Evolutionary conservation across 257 asterid genomes (phyloP), one percentile per base, ranked within the genome.

Genomic region (Schizonepeta tenuifolia): DNA sequence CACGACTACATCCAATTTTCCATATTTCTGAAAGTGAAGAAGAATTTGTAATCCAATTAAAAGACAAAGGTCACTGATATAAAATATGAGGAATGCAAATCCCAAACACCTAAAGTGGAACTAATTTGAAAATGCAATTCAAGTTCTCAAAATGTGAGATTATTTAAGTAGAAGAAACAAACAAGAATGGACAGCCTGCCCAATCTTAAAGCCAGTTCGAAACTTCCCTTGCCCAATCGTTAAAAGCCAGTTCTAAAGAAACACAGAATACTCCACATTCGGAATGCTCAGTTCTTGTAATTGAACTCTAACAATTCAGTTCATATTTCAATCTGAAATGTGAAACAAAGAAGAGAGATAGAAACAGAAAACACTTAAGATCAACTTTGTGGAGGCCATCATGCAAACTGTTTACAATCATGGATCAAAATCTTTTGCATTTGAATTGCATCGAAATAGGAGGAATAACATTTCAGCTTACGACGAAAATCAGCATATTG

Each of bases 1-100:
- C 79, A 93, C 96, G 20, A 91, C 36, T 31, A 93, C 88, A 33
- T 93, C 96, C 69, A 93, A 74, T 74, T 86, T 89, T 54, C 97
- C 96, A 77, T 86, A 93, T 86, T 84, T 93, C 96, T 93, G 86
- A 20, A 77, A 70, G 49, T 36, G 8, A 73, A 74, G 53, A 26
- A 55, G 49, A 41, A 55, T 63, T 65, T 24, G 8, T 11, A 40
- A 0, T 26, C 49, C 67, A 47, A 49, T 24, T 18, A 6, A 57
- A 11, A 58, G 17, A 57, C 31, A 49, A 17, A 31, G 28, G 43
- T 31, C 40, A 40, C 3, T 17, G 26, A 53, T 31, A 51, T 53
- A 63, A 70, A 59, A 38, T 41, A 24, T 12, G n/a, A 65, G 13
- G 59, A 28, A 57, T 18, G 20, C 20, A 47, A 46, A 56, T 69